These are phyloP conservation scores for Heterobasidion occidentale DNA, from an alignment of 1,284 basidiomycete genomes.

Conservation along the genomic window DNA sequence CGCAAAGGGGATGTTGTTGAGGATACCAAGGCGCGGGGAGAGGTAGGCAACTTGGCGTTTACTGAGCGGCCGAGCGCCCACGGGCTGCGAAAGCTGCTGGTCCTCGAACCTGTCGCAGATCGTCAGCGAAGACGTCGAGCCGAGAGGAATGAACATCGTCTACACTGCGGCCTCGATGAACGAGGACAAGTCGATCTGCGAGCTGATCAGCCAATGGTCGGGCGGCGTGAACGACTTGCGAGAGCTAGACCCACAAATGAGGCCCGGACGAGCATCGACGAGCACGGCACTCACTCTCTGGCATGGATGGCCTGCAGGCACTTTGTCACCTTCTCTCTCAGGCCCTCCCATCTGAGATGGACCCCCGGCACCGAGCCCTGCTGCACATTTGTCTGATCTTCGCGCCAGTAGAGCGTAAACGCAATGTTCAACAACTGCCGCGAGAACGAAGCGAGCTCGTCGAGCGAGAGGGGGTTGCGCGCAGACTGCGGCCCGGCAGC, in stretches of 20 bases:
- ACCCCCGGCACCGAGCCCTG: constrained; percentile 36
- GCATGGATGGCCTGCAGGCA: constrained; percentile 78
- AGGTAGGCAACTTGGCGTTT: constrained; percentile 70
- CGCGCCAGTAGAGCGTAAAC: constrained; percentile 77
- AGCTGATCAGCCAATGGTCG: constrained; percentile 85
- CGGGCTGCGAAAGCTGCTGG: constrained; percentile 32
- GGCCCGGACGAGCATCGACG: background rate
- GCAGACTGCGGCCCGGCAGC: constrained; percentile 18
- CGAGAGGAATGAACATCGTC: constrained; percentile 15
- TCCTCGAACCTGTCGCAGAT: constrained; percentile 45
- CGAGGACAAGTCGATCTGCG: constrained; percentile 69
- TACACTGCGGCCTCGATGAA: constrained; percentile 90
- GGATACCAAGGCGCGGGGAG: constrained; percentile 82
- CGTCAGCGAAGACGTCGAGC: background rate
- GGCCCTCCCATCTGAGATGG: constrained; percentile 47
- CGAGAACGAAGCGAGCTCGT: constrained; percentile 73
- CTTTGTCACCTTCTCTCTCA: constrained; percentile 65
- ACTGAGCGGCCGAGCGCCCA: constrained; percentile 33
- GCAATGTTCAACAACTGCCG: constrained; percentile 71
- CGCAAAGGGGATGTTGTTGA: constrained; percentile 96
- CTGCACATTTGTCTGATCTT: constrained; percentile 37
- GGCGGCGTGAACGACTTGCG: constrained; percentile 71
- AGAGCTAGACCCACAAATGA: constrained; percentile 45
- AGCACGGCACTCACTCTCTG: constrained; percentile 59
- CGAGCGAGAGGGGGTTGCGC: constrained; percentile 73